These are phyloP conservation scores for Mallotus japonicus DNA, from an alignment of 441 rosid species.

Conservation along the genomic window DNA sequence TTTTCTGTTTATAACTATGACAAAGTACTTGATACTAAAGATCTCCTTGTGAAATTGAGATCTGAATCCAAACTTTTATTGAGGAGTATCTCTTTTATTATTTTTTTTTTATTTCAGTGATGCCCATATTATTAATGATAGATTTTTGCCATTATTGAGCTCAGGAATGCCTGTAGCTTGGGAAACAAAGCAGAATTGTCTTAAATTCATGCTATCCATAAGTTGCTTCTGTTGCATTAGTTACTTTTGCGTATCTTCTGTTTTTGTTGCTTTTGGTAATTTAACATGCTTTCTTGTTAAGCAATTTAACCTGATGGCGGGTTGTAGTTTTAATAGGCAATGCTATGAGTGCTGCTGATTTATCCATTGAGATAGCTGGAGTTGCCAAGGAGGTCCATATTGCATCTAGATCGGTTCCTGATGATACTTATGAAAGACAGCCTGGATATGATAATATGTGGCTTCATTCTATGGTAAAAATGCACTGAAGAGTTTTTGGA, in stretches of 20 bases:
- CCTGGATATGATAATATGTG: constrained; percentile 42
- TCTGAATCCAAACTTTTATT: neutral
- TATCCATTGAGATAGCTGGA: constrained; percentile 54
- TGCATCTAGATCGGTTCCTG: constrained; percentile 45
- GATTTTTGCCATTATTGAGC: neutral
- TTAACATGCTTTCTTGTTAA: neutral
- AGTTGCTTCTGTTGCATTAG: neutral
- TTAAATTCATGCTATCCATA: neutral
- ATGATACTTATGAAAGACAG: constrained; percentile 35
- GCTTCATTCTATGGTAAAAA: constrained; percentile 66
- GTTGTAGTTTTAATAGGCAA: constrained; percentile 62
- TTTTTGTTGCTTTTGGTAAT: too few relatives aligned
- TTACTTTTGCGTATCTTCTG: neutral
- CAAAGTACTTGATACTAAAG: neutral
- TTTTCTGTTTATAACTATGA: too few relatives aligned
- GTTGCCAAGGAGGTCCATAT: constrained; percentile 75
- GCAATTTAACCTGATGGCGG: constrained; percentile 23
- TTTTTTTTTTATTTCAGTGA: neutral
- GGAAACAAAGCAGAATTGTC: neutral
- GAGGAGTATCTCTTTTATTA: neutral
- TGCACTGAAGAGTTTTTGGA: neutral
- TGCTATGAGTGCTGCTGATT: constrained; percentile 60
- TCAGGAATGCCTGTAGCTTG: neutral
- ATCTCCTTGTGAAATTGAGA: neutral
- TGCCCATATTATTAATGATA: neutral